A percentile compares a stretch with the other conserved stretches of the same genome.
Conservation (phyloP, 2,329 filamentous ascomycete species). For the Botrytis galanthina region DNA sequence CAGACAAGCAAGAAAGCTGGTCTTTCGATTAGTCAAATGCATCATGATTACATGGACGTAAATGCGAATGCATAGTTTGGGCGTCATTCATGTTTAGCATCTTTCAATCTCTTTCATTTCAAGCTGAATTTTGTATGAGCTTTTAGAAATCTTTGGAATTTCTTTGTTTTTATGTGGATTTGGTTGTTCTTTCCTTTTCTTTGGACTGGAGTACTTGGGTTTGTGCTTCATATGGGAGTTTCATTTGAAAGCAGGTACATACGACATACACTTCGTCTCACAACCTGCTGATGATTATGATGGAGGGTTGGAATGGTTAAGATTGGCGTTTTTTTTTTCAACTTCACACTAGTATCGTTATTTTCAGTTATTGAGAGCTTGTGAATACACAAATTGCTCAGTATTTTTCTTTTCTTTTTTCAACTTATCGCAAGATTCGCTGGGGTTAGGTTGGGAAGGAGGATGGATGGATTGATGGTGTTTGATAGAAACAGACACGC, state of each 20-base stretch:
- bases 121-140: background rate
- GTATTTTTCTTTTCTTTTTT: background rate
- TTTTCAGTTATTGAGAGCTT: background rate
- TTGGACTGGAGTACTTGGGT: background rate
- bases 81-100: conserved; percentile 12
- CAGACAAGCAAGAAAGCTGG: conserved; percentile 10
- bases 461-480: conserved; percentile 3
- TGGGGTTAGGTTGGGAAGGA: background rate
- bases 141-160: conserved; percentile 3
- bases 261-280: background rate
- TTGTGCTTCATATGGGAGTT: background rate
- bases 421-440: background rate
- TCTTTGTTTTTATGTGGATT: conserved; percentile 6
- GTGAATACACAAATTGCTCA: conserved; percentile 10
- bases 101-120: background rate
- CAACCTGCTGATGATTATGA: conserved; percentile 2
- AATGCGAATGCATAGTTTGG: background rate
- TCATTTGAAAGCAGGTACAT: background rate
- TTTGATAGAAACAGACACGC: conserved; percentile 3
- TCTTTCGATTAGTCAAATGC: conserved; percentile 7
- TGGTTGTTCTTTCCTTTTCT: conserved; percentile 2
- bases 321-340: conserved; percentile 1
- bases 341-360: background rate
- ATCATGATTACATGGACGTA: conserved; percentile 13
- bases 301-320: conserved; percentile 3